These are phyloP conservation scores for Pneumocystis sp. DNA, from an alignment of 1,139 yeast genomes.

Conservation along the genomic window DNA sequence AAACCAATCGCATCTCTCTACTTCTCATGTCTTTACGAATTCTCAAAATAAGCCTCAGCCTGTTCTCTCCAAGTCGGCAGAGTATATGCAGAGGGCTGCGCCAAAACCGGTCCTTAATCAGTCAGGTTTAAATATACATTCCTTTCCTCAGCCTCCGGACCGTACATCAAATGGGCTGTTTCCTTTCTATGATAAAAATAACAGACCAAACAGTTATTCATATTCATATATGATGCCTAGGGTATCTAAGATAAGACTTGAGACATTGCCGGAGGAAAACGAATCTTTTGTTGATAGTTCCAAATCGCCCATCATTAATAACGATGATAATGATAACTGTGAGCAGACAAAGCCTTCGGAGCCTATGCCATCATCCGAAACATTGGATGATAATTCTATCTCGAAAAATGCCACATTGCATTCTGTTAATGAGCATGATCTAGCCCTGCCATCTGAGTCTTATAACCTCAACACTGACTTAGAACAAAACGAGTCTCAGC, in stretches of 20 bases:
- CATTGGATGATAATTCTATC: neutral
- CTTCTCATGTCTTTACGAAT: neutral
- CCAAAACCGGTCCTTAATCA: neutral
- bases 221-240: neutral
- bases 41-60: neutral
- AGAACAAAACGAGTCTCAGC: neutral
- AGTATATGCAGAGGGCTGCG: neutral
- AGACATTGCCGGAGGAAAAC: neutral
- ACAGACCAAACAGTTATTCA: neutral
- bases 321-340: neutral
- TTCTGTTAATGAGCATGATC: neutral
- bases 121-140: neutral
- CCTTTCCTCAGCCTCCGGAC: neutral
- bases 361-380: neutral
- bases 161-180: neutral
- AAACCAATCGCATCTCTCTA: neutral
- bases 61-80: neutral
- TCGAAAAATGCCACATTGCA: neutral
- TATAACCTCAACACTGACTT: neutral
- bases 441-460: neutral
- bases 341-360: neutral
- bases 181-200: neutral
- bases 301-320: neutral
- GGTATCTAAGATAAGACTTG: neutral
- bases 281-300: neutral